These are phyloP conservation scores for Apocynum venetum DNA, from an alignment of 257 asterid species.

Conservation along the genomic window DNA sequence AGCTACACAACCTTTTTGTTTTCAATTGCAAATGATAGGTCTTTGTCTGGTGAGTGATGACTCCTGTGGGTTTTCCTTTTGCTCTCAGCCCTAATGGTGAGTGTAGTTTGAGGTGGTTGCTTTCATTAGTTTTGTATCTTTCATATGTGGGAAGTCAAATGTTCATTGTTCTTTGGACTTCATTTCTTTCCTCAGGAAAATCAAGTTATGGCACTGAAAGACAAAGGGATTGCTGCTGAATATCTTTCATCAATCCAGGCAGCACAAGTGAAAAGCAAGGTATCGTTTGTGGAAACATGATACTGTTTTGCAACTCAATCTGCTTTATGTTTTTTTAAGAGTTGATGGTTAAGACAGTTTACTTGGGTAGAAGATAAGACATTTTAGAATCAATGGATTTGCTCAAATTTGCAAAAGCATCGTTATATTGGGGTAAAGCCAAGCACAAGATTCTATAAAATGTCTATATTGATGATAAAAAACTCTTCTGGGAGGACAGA, in stretches of 20 bases:
- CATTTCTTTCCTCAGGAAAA: conserved; percentile 53
- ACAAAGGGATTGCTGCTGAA: conserved; percentile 79
- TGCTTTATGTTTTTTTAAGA: not conserved
- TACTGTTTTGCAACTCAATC: not conserved
- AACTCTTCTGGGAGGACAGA: not conserved
- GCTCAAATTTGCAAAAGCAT: not conserved
- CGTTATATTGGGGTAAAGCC: not conserved
- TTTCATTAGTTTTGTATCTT: conserved; percentile 5
- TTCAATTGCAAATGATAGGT: conserved; percentile 46
- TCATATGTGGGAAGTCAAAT: not conserved
- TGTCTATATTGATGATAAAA: not conserved
- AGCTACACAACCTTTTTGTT: conserved; percentile 41
- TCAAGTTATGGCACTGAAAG: conserved; percentile 83
- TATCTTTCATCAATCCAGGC: conserved; percentile 92
- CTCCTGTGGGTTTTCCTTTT: conserved; percentile 16
- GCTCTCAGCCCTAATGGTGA: conserved; percentile 84
- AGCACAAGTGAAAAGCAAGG: conserved; percentile 64
- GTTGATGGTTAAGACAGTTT: not conserved
- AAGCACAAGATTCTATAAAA: not conserved
- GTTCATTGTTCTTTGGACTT: not conserved
- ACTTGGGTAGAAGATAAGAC: not conserved
- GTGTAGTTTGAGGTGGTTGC: conserved; percentile 16
- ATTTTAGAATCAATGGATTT: not conserved
- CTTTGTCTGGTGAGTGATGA: conserved; percentile 27
- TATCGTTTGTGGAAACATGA: conserved; percentile 18